A percentile compares a stretch with the other conserved stretches of the same genome.
Conservation (phyloP, 257 asterid species). For the Nicotiana undulata region DNA sequence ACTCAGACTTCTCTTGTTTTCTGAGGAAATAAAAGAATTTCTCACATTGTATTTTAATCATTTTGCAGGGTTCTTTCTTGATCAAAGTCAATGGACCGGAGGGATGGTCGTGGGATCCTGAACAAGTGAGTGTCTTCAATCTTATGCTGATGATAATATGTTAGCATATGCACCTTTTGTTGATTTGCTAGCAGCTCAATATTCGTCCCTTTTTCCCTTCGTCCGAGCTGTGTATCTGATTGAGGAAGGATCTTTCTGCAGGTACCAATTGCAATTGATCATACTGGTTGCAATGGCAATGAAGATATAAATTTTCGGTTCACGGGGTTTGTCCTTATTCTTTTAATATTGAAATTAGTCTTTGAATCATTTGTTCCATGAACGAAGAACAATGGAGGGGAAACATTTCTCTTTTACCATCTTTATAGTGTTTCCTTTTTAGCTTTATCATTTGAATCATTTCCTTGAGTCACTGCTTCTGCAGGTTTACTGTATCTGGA, state of each 20-base stretch:
- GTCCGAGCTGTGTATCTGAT: constrained; percentile 13
- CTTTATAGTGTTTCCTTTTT: background rate
- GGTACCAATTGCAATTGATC: constrained; percentile 82
- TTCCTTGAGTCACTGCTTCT: constrained; percentile 22
- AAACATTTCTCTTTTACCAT: background rate
- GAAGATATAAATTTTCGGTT: constrained; percentile 88
- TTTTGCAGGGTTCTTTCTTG: constrained; percentile 78
- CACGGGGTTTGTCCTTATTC: constrained; percentile 58
- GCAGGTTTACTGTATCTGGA: constrained; percentile 76
- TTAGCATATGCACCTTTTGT: background rate
- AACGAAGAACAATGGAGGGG: background rate
- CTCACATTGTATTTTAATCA: constrained; percentile 12
- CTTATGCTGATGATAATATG: constrained; percentile 7
- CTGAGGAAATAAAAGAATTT: constrained; percentile 6
- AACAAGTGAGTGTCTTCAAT: constrained; percentile 63
- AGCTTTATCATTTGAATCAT: background rate
- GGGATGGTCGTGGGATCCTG: constrained; percentile 94
- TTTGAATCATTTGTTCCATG: background rate
- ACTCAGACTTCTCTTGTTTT: background rate
- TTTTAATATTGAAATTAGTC: background rate
- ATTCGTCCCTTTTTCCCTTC: background rate
- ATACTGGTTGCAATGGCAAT: constrained; percentile 80
- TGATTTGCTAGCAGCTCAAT: background rate
- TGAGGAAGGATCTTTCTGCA: constrained; percentile 19
- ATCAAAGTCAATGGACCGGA: constrained; percentile 87